Evolutionary conservation across 2,329 filamentous ascomycete species (phyloP), one percentile per base, ranked within the genome.

Genomic region (Thelonectria rubi): DNA sequence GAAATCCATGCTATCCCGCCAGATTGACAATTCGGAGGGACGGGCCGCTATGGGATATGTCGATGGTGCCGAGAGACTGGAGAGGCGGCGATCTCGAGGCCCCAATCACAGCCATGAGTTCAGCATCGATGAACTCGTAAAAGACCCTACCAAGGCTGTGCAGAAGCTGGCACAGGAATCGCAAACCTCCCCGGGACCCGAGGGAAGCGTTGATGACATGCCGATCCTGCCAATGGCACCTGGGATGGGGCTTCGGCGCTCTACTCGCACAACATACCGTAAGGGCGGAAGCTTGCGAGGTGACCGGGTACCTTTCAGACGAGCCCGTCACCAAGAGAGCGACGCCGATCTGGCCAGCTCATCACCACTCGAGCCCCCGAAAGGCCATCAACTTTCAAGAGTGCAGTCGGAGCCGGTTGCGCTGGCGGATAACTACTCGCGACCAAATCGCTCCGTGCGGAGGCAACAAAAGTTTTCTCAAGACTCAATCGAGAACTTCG

Each of bases 1-100:
- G 78, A 97, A 95, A 78, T 98, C 94, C 0, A 97, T 97, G 92
- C 83, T 99, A 5, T 98, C 94, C 6, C 87, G 91, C 60, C 94
- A 98, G 75, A 91, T 99, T 61, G 91, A 97, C 69, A 91, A 87
- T 66, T 87, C 88, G 5, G 83, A 84, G 9, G 84, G 84, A 0
- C 79, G 79, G 61, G 82, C 80, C 21, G 82, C 79, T 17, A 84
- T 87, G 39, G 88, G 87, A 40, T 96, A 95, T 74, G 84, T 90
- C 64, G 93, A 97, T 79, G 94, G 93, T 18, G 91, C 93, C 15
- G 94, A 97, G 62, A 84, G 88, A 64, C 78, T 97, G 60, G 90
- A 91, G 71, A 84, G 91, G 67, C 90, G 93, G 74, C 85, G 86
- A 63, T 95, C 92, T 26, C 75, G 84, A 69, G 81, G 82, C 54